A percentile compares a stretch with the other conserved stretches of the same genome.
Conservation (phyloP, 108 stramenopile genomes). For the Skeletonema costatum region DNA sequence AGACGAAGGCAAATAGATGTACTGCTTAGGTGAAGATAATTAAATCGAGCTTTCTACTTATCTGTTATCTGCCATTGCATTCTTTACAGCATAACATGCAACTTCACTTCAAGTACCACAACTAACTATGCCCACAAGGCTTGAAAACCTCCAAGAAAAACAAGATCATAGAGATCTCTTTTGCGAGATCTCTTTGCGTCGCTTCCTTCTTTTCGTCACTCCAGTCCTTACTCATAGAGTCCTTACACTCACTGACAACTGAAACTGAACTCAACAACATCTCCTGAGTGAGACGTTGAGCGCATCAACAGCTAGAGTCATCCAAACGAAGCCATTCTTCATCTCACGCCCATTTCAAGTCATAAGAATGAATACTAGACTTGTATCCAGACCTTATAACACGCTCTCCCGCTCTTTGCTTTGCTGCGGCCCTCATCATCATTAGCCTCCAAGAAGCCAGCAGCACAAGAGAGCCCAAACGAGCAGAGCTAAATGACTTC, state of each 20-base stretch:
- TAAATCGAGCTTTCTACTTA: no score
- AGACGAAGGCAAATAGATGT: no score
- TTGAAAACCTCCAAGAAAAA: neutral
- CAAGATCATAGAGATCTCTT: neutral
- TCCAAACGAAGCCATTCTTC: slow-evolving; percentile 70
- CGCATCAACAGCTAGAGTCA: slow-evolving; percentile 69
- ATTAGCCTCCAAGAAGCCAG: no score
- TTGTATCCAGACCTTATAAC: slow-evolving; percentile 46
- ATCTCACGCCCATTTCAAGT: slow-evolving; percentile 75
- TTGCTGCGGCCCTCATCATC: no score
- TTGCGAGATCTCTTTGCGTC: no score
- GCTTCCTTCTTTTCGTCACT: neutral
- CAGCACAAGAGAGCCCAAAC: no score
- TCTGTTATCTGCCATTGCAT: no score
- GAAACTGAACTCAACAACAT: slow-evolving; percentile 48
- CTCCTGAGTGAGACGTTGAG: slow-evolving; percentile 41
- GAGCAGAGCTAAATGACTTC: no score
- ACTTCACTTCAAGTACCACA: no score
- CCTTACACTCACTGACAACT: slow-evolving; percentile 21
- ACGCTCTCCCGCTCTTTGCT: slow-evolving; percentile 60
- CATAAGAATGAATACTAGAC: slow-evolving; percentile 31
- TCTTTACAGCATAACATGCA: no score
- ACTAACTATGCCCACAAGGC: no score
- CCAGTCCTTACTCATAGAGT: slow-evolving; percentile 19
- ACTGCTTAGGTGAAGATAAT: no score